These are phyloP conservation scores for Fragaria ananassa DNA, from an alignment of 306 rosid genomes.

Conservation along the genomic window DNA sequence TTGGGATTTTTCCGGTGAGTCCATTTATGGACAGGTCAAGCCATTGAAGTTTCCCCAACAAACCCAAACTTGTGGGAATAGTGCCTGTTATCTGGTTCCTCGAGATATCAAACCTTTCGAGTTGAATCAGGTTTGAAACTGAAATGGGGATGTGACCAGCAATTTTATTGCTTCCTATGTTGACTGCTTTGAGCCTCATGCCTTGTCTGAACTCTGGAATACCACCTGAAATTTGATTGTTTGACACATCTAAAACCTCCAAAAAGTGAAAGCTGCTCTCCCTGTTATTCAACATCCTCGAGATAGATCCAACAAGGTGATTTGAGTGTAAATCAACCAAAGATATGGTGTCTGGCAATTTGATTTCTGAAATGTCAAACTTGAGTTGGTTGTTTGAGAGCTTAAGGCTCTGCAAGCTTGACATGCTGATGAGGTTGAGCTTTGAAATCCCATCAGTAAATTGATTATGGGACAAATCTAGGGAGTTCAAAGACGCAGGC, in stretches of 20 bases:
- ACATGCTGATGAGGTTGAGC: slow-evolving; percentile 58
- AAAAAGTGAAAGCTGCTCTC: slow-evolving; percentile 56
- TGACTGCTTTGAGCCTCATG: slow-evolving; percentile 58
- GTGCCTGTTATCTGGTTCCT: slow-evolving; percentile 75
- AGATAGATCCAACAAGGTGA: slow-evolving; percentile 62
- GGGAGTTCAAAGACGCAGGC: slow-evolving; percentile 64
- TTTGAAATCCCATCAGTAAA: slow-evolving; percentile 51
- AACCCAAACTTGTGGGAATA: slow-evolving; percentile 64
- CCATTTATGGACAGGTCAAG: slow-evolving; percentile 79
- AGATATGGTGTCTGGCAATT: slow-evolving; percentile 49
- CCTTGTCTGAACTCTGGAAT: slow-evolving; percentile 64
- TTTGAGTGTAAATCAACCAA: slow-evolving; percentile 68
- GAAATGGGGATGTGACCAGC: slow-evolving; percentile 66
- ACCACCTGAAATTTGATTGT: slow-evolving; percentile 64
- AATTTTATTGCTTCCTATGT: slow-evolving; percentile 65
- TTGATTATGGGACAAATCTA: slow-evolving; percentile 77
- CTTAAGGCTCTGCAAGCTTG: slow-evolving; percentile 63
- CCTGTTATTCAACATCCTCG: slow-evolving; percentile 47
- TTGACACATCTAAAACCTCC: slow-evolving; percentile 76
- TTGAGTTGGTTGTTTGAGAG: slow-evolving; percentile 83
- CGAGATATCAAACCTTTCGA: slow-evolving; percentile 67
- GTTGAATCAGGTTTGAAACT: slow-evolving; percentile 56
- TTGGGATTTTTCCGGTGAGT: slow-evolving; percentile 73
- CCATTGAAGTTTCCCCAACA: slow-evolving; percentile 66
- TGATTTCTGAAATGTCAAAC: slow-evolving; percentile 54